Evolutionary conservation across 2,329 filamentous ascomycete genomes (phyloP).

Genomic region (Daldinia sp.): DNA sequence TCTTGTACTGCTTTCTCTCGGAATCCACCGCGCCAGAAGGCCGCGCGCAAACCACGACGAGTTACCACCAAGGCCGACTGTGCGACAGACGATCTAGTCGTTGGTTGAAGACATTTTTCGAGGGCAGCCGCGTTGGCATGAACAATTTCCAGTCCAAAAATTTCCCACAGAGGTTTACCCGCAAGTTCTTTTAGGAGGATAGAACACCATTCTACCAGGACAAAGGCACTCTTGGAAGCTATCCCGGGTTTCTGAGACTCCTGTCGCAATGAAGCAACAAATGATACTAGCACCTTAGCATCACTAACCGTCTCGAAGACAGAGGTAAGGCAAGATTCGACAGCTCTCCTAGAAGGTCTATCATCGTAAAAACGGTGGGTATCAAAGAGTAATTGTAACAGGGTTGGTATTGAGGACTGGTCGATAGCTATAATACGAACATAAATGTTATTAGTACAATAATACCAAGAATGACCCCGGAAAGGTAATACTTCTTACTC

Average conservation of each 20-base stretch:
- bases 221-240: constrained; percentile 82
- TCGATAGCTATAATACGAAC: constrained; percentile 54
- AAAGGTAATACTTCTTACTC: constrained; percentile 16
- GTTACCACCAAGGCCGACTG: constrained; percentile 80
- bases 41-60: constrained; percentile 78
- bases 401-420: constrained; percentile 56
- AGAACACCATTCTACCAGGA: constrained; percentile 89
- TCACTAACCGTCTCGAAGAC: constrained; percentile 68
- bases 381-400: constrained; percentile 80
- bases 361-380: constrained; percentile 91
- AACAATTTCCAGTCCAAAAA: constrained; percentile 71
- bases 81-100: constrained; percentile 69
- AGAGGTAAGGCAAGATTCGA: constrained; percentile 78
- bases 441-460: constrained; percentile 12
- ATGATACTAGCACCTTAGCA: constrained; percentile 65
- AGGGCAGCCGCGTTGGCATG: constrained; percentile 75
- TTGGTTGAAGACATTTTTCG: constrained; percentile 77
- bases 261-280: constrained; percentile 72
- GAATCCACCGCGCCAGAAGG: constrained; percentile 67
- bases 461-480: background rate
- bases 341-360: constrained; percentile 81
- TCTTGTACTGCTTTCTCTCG: constrained; percentile 68
- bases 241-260: constrained; percentile 82
- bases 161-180: constrained; percentile 68
- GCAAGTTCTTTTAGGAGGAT: constrained; percentile 77